phyloP scores from a whole-genome alignment of 345 rosid species.

The Leavenworthia alabamica region DNA sequence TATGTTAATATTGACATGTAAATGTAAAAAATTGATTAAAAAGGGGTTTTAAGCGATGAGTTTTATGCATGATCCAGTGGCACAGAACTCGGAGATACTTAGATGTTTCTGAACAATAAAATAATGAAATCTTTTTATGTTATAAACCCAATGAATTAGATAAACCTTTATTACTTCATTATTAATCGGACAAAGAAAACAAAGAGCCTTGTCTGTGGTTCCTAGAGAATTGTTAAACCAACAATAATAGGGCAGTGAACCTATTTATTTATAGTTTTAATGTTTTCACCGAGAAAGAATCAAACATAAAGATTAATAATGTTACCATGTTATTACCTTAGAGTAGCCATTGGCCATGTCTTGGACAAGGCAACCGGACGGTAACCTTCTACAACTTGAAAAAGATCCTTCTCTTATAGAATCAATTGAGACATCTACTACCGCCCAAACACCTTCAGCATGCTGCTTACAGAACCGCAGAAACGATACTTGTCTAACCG shows the following conservation, averaged over 20 bases:
- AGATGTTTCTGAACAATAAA: constrained; percentile 55
- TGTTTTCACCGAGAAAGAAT: background rate
- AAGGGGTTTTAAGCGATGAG: constrained; percentile 6
- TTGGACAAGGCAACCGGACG: constrained; percentile 93
- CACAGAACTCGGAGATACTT: constrained; percentile 38
- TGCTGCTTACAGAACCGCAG: constrained; percentile 92
- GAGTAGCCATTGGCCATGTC: constrained; percentile 98
- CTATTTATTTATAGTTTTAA: background rate
- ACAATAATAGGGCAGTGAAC: too few species aligned
- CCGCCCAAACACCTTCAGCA: constrained; percentile 91
- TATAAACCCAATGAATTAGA: constrained; percentile 15
- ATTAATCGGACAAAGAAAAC: background rate
- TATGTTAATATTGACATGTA: background rate
- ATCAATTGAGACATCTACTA: constrained; percentile 89
- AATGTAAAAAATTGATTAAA: background rate
- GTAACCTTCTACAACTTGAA: constrained; percentile 71
- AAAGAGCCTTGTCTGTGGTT: background rate
- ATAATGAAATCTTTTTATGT: constrained; percentile 15
- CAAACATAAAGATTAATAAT: background rate
- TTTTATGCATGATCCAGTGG: constrained; percentile 30
- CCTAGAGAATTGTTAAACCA: constrained; percentile 16
- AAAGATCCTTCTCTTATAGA: constrained; percentile 43
- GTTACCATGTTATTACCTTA: constrained; percentile 47
- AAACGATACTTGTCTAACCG: constrained; percentile 79
- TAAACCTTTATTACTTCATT: background rate